Conservation (phyloP, 2,329 filamentous ascomycete species). For the Paradendryphiella salina region DNA sequence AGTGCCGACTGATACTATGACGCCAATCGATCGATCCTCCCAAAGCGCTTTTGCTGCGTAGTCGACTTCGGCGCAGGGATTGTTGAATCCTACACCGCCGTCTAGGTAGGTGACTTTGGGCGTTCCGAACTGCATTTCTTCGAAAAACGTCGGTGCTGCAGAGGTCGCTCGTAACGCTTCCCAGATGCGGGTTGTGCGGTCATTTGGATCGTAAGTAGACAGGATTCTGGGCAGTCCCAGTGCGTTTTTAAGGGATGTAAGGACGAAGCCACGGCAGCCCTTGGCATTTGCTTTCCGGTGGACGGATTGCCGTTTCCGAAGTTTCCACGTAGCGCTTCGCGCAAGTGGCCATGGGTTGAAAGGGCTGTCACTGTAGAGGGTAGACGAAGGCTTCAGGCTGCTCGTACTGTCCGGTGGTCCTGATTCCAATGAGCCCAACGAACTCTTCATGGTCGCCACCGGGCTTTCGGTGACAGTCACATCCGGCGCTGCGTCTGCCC, state of each 20-base stretch:
- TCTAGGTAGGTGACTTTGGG: conserved; percentile 56
- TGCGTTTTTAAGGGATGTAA: conserved; percentile 47
- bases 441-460: conserved; percentile 25
- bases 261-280: conserved; percentile 46
- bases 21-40: conserved; percentile 43
- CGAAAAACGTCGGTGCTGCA: conserved; percentile 56
- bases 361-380: conserved; percentile 19
- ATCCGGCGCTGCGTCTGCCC: conserved; percentile 33
- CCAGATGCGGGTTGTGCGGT: conserved; percentile 50
- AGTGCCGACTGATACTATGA: conserved; percentile 48
- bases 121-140: conserved; percentile 55
- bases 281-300: conserved; percentile 39
- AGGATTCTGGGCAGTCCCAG: conserved; percentile 44
- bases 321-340: conserved; percentile 40
- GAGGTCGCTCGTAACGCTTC: conserved; percentile 58
- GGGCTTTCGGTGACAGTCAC: conserved; percentile 36
- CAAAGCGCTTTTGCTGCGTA: conserved; percentile 51
- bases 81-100: conserved; percentile 56
- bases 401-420: conserved; percentile 9
- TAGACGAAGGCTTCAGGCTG: conserved; percentile 4
- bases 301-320: conserved; percentile 40
- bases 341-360: conserved; percentile 19
- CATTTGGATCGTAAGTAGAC: conserved; percentile 47
- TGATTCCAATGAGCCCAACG: conserved; percentile 14
- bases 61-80: conserved; percentile 57